Evolutionary conservation across 1,284 basidiomycete species (phyloP), one percentile per base, ranked within the genome.

Genomic region (Cutaneotrichosporon cyanovorans): DNA sequence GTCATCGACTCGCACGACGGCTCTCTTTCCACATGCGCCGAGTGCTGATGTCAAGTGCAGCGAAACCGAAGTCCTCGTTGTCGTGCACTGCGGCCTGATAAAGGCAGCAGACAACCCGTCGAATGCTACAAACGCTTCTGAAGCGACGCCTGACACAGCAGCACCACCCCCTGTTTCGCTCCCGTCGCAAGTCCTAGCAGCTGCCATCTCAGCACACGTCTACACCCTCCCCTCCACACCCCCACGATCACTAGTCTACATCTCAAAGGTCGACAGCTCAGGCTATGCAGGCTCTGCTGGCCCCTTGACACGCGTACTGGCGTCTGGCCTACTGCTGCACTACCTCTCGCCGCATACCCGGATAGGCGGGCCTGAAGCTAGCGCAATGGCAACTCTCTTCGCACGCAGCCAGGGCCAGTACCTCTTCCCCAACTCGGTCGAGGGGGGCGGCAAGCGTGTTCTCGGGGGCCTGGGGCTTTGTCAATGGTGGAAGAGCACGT

Each of bases 251-350:
- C 78, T 98, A 30, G 73, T 98, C 19, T 96, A 97, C 70, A 77
- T 97, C 38, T 87, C 87, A 41, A 98, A 98, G 71, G 82, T 96
- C 46, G 95, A 97, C 67, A 83, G 90, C 12, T 90, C 89, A 0
- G 92, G 92, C 0, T 88, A 87, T 59, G 34, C 57, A 18, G 46
- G 51, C 59, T 61, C 22, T 48, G 79, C 3, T 76, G 82, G 38
- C 80, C 82, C 42, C 80, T n/a, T 58, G 1, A 88, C 87, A 0
- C 71, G 78, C 1, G 67, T 76, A 3, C 79, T 96, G 44, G 81
- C 87, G 30, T 74, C 76, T 20, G 75, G 83, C 0, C 77, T 93
- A 50, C 60, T 95, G 9, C 53, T 63, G 4, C 87, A 78, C 71
- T 87, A 87, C 67, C 77, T 82, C 30, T 73, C 80, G 37, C 80